Evolutionary conservation across 106 monocot genomes (phyloP), one percentile per base, ranked within the genome.

Genomic region (Apostasia ramifera): DNA sequence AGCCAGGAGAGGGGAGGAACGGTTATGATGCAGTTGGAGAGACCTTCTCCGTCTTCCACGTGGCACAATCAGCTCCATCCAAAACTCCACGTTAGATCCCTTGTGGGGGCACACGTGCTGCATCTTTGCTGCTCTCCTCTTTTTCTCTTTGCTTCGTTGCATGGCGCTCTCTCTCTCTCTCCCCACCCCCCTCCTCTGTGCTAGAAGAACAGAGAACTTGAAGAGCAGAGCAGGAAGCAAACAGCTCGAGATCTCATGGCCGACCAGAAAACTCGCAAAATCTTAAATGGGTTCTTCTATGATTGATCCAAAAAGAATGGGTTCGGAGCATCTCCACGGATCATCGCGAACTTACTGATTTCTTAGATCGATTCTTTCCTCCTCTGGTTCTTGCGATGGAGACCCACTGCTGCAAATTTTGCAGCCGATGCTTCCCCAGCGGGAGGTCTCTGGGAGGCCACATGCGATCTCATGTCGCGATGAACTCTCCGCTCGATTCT

Each of bases 361-460:
- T 7, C 53, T 11, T 68, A 0, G 4, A 13, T 49, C 26, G 26
- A 26, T 26, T 26, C 26, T 0, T 2, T 6, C 41, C 39, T 40
- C 49, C 53, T 53, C 47, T 44, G 55, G 49, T 44, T 63, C 47
- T 71, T 58, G 49, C 51, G 26, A 69, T 64, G 58, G 73, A 73
- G 56, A 67, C 68, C 40, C 88, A 80, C 49, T 11, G 13, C 8
- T 82, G 80, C 80, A 82, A 73, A 67, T 38, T 78, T 48, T 85
- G 82, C 66, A 2, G 40, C 12, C 82, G 77, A 68, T 41, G 54
- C n/a, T 89, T 85, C 71, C 63, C 58, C 11, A 73, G 57, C 39
- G 75, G 80, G 44, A 64, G 73, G 46, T 77, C 90, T 42, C 76
- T 90, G 1, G 83, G 81, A 10, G 78, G 81, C 14, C 85, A 90